Percentiles rank a stretch among this genome's conserved stretches.
These are phyloP conservation scores for Botrytis aclada DNA, from an alignment of 2,329 filamentous ascomycete species.

Conservation along the genomic window DNA sequence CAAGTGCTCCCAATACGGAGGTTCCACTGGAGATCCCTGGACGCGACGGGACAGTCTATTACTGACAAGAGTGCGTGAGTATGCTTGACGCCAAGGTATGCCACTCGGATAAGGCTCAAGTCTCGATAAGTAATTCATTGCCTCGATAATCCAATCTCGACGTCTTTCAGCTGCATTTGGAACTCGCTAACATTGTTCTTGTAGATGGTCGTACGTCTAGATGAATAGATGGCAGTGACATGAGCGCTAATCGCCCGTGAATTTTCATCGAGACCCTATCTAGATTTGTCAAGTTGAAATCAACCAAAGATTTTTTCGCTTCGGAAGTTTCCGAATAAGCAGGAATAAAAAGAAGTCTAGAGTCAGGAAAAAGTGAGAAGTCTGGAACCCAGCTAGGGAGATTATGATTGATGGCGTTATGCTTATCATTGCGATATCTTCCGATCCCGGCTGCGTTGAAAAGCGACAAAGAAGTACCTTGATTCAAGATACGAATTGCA, in stretches of 20 bases:
- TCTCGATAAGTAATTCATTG: too few relatives aligned
- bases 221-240: background rate
- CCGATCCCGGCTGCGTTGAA: background rate
- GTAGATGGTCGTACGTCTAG: too few relatives aligned
- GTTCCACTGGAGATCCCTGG: background rate
- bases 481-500: too few relatives aligned
- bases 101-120: too few relatives aligned
- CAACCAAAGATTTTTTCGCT: background rate
- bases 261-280: background rate
- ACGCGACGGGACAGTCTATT: background rate
- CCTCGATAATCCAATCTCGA: too few relatives aligned
- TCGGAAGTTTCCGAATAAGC: background rate
- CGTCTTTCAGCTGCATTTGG: too few relatives aligned
- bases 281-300: background rate
- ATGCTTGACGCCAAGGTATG: background rate
- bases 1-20: background rate
- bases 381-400: background rate
- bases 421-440: background rate
- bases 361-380: background rate
- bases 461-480: background rate
- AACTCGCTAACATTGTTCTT: too few relatives aligned
- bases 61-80: background rate
- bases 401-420: background rate
- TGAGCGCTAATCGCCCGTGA: background rate
- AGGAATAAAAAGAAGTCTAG: background rate